These are phyloP conservation scores for Pseudocercospora vitis DNA, from an alignment of 2,329 filamentous ascomycete genomes.

Conservation along the genomic window DNA sequence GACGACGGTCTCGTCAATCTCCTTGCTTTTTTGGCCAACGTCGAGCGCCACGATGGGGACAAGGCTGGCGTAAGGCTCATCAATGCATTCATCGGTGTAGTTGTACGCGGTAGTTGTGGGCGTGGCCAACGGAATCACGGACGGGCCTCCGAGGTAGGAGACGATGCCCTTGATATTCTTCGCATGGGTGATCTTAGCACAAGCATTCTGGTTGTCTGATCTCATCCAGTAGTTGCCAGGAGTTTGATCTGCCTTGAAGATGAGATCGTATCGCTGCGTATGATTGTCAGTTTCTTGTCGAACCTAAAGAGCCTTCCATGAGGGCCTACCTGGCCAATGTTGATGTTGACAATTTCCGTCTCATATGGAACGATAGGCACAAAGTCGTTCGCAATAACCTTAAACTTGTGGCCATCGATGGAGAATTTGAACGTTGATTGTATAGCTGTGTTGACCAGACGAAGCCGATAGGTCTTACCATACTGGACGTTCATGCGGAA, in stretches of 20 bases:
- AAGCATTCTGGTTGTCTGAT: constrained; percentile 43
- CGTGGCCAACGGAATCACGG: constrained; percentile 23
- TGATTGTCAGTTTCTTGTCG: neutral
- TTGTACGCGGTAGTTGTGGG: constrained; percentile 39
- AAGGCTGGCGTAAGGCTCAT: constrained; percentile 42
- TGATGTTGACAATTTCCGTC: constrained; percentile 40
- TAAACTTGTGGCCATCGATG: constrained; percentile 44
- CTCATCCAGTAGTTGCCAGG: constrained; percentile 36
- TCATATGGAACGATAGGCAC: constrained; percentile 41
- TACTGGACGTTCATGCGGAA: constrained; percentile 33
- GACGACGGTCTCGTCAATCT: constrained; percentile 36
- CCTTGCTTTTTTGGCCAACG: constrained; percentile 28
- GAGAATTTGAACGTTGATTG: constrained; percentile 46
- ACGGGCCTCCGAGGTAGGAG: constrained; percentile 35
- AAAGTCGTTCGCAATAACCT: constrained; percentile 43
- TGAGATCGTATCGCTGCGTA: constrained; percentile 36
- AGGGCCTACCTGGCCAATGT: constrained; percentile 33
- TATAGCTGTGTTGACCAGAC: constrained; percentile 40
- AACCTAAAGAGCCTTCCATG: neutral
- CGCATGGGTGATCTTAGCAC: constrained; percentile 39
- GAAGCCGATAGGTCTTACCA: constrained; percentile 35
- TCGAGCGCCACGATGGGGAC: constrained; percentile 37
- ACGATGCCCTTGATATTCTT: constrained; percentile 39
- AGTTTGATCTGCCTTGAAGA: constrained; percentile 34
- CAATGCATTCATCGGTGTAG: constrained; percentile 39